Evolutionary conservation across 2,329 filamentous ascomycete genomes (phyloP), one percentile per base, ranked within the genome.

Genomic region (Keithomyces neogunnii): DNA sequence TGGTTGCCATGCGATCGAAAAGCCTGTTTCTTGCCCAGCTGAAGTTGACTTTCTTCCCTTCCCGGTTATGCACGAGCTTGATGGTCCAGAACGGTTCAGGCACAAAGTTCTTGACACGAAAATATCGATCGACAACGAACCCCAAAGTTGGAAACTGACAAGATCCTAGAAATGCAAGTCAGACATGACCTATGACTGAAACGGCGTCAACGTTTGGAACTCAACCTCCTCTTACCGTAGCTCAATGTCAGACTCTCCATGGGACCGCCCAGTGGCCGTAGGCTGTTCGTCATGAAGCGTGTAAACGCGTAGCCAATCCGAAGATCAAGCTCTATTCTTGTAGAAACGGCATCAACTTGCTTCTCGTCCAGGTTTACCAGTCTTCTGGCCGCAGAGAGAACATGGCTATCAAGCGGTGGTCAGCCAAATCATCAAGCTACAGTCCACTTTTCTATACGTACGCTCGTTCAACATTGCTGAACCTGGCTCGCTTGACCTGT

Each of bases 91-190:
- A 99, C 0, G 81, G 74, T 64, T 99, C 93, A 0, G 92, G 87
- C 1, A 93, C 84, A 66, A 99, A 99, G 60, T 95, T 96, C 56
- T 89, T 85, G 48, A 99, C 93, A 48, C 88, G 84, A 60, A 96
- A 89, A 66, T 97, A 99, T 46, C 92, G 83, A 67, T 99, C 93
- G 5, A 99, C 93, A 1, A 99, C 92, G 58, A 99, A 99, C 0
- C 93, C 93, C 4, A 99, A 76, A 0, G 93, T 97, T 1, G 93
- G 93, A 62, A 99, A 99, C 66, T 99, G 93, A 59, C 93, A 99
- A 3, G 91, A 96, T 11, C 81, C 88, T 88, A 40, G 26, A 10
- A 4, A 13, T 39, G 5, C 31, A 32, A 36, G 38, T 40, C 48
- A 28, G 47, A 9, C 3, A 33, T 33, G 19, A 19, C 5, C 28